Percentiles rank a stretch among this genome's conserved stretches.
Conservation (phyloP, 352 stramenopile genomes). For the Thraustochytrium aureum region DNA sequence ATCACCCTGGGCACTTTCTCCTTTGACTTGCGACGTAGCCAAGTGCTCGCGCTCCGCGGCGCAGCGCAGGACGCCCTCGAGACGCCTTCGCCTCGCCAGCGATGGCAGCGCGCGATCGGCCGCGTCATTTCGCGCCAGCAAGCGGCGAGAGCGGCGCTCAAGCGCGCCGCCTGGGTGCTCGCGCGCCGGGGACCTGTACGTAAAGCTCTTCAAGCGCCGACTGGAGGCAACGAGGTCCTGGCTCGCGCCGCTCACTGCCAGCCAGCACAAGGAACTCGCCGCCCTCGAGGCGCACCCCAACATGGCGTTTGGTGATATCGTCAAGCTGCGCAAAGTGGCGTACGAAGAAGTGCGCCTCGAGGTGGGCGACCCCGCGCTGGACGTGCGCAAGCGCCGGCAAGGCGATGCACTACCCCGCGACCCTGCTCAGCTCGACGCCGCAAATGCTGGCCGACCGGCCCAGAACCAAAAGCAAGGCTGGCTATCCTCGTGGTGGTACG, state of each 20-base stretch:
- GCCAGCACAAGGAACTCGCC: conserved; percentile 8
- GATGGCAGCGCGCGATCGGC: not conserved
- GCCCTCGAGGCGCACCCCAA: conserved; percentile 21
- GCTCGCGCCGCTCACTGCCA: not conserved
- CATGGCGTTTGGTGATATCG: conserved; percentile 48
- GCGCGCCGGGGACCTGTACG: conserved; percentile 23
- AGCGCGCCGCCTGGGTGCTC: conserved; percentile 24
- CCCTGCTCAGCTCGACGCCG: not conserved
- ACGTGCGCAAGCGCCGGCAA: conserved; percentile 20
- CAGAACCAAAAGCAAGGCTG: conserved; percentile 27
- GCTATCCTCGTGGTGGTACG: conserved; percentile 48
- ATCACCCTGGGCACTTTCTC: not conserved
- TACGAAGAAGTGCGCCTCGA: conserved; percentile 48
- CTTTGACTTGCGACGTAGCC: not conserved
- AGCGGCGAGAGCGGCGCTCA: not conserved
- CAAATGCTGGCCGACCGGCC: too few species aligned
- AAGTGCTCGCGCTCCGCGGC: conserved; percentile 8
- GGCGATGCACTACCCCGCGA: not conserved
- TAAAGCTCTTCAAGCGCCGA: conserved; percentile 50
- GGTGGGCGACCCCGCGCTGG: not conserved
- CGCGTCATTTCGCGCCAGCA: not conserved
- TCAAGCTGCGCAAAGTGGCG: conserved; percentile 34
- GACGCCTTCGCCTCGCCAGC: not conserved
- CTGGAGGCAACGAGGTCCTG: conserved; percentile 41
- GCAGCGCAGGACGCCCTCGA: not conserved